Base-by-base conservation (phyloP, 495 filamentous ascomycete genomes). In the Penicillium taxi region DNA sequence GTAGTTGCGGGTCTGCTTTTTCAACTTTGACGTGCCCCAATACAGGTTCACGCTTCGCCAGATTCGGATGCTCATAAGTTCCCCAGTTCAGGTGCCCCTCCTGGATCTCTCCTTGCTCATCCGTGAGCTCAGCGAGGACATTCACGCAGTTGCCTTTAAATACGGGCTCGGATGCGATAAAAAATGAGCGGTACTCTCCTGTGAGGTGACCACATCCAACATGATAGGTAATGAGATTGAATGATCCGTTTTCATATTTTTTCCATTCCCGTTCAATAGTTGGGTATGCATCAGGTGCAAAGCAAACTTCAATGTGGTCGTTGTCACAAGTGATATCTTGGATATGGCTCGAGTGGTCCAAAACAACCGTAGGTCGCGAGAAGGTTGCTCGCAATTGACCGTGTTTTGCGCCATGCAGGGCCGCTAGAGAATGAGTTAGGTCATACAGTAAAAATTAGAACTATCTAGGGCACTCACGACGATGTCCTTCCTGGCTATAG, bases 401-500 rank as follows among this genome's bases (percentile, higher is more conserved):
- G 21, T 39, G 36, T 12, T 39, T 39, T 23, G 36, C 26, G 13
- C 36, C 36, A 31, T 39, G 36, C 2, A 39, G 26, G 24, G 36
- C 26, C 1, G 36, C 36, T 39, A 20, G 5, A 20, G 17, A 24
- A 16, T 13, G 15, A 34, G 4, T 19, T 2, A 11, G 32, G 9
- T 4, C 12, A 21, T 6, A 19, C 3, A 11, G 23, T 14, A 19
- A 24, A n/a, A 13, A 11, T 9, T 9, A 24, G 3, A n/a, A 12
- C 9, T n/a, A n/a, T n/a, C n/a, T n/a, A n/a, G n/a, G n/a, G 23
- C 4, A 39, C 36, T 25, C n/a, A 39, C 36, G 26, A 6, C 36
- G 26, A 16, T 39, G 36, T 9, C 36, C 36, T 17, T 39, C 36
- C 8, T 39, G 36, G 27, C 36, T 39, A 12, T 31, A 39, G 9